A percentile compares a stretch with the other conserved stretches of the same genome.
Conservation (phyloP, 208 protist species). For the Leptomonas seymouri region DNA sequence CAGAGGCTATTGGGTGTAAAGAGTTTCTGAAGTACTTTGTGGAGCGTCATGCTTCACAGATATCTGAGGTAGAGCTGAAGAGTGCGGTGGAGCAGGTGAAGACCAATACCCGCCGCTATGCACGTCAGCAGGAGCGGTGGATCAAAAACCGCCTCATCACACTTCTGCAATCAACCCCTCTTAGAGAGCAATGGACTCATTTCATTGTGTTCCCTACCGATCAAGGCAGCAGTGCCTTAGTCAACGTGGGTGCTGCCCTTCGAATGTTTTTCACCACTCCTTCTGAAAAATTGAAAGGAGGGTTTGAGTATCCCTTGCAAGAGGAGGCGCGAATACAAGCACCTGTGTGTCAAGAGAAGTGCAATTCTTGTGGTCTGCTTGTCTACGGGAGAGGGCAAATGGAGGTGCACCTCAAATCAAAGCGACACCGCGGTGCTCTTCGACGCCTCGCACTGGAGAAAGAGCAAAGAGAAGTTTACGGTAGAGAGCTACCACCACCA, state of each 20-base stretch:
- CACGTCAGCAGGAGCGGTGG: constrained; percentile 79
- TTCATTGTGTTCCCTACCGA: constrained; percentile 19
- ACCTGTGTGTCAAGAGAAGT: constrained; percentile 56
- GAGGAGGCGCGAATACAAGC: neutral
- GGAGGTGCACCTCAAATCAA: constrained; percentile 58
- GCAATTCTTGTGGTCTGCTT: constrained; percentile 55
- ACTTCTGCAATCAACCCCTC: constrained; percentile 32
- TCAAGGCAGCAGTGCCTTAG: neutral
- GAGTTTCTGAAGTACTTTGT: constrained; percentile 48
- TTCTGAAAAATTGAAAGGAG: neutral
- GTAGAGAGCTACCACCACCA: constrained; percentile 56
- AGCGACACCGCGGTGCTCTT: constrained; percentile 65
- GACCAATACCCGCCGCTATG: constrained; percentile 76
- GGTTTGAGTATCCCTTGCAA: constrained; percentile 19
- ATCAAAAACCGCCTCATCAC: constrained; percentile 76
- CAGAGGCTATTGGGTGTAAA: constrained; percentile 82
- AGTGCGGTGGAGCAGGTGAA: constrained; percentile 62
- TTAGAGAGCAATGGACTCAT: constrained; percentile 18
- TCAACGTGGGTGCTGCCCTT: neutral
- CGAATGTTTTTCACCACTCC: constrained; percentile 2
- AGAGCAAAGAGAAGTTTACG: constrained; percentile 62
- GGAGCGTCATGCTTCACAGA: neutral
- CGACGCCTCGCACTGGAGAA: constrained; percentile 46
- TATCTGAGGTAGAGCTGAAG: constrained; percentile 14
- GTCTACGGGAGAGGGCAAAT: constrained; percentile 61